These are phyloP conservation scores for Naganishia kalamii DNA, from an alignment of 768 basidiomycete genomes.

Conservation along the genomic window DNA sequence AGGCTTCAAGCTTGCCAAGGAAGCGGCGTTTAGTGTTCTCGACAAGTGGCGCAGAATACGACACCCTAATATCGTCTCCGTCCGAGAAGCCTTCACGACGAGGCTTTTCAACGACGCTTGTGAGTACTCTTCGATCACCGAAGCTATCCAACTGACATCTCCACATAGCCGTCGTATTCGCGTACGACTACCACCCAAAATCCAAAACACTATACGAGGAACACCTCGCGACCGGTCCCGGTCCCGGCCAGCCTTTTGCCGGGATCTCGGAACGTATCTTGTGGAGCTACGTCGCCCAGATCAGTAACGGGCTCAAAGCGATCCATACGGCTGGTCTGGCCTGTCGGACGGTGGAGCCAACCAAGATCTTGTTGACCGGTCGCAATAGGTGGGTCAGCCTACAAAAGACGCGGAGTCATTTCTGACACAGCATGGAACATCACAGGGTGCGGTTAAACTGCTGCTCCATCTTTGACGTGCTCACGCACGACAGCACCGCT, in stretches of 20 bases:
- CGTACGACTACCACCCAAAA: slow-evolving; percentile 80
- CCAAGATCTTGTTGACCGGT: slow-evolving; percentile 79
- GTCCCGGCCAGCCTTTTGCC: slow-evolving; percentile 47
- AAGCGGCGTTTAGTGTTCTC: slow-evolving; percentile 70
- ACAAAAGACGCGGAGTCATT: background rate
- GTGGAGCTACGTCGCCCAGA: slow-evolving; percentile 90
- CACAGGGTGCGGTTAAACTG: slow-evolving; percentile 73
- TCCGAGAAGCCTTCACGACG: slow-evolving; percentile 92
- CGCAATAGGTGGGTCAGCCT: slow-evolving; percentile 63
- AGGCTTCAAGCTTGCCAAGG: slow-evolving; percentile 80
- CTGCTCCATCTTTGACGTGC: slow-evolving; percentile 78
- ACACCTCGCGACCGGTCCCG: slow-evolving; percentile 52
- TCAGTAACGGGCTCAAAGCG: slow-evolving; percentile 76
- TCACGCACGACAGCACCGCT: slow-evolving; percentile 65
- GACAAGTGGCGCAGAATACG: slow-evolving; percentile 77
- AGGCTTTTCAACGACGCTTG: slow-evolving; percentile 86
- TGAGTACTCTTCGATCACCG: slow-evolving; percentile 48
- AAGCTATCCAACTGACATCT: slow-evolving; percentile 13
- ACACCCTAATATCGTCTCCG: slow-evolving; percentile 75
- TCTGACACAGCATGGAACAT: background rate
- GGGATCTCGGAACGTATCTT: slow-evolving; percentile 70
- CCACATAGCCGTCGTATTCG: slow-evolving; percentile 72
- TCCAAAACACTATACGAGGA: slow-evolving; percentile 70
- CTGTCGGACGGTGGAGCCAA: slow-evolving; percentile 72
- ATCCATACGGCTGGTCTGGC: slow-evolving; percentile 77